Conservation (phyloP, 306 rosid genomes). For the Prunus salicina region DNA sequence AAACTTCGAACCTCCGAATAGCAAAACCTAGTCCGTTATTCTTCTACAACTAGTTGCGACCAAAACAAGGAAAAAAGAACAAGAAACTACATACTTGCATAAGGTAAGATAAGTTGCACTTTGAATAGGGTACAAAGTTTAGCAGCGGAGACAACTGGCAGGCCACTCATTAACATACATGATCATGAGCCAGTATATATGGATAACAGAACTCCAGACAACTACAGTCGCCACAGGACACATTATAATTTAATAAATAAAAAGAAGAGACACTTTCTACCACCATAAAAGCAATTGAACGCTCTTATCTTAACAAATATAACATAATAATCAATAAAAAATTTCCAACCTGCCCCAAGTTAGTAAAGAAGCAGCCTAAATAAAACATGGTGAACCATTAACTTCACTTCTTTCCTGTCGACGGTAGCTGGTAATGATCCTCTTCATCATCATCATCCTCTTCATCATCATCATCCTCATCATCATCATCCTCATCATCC, state of each 20-base stretch:
- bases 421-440: background rate
- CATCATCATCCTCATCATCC: background rate
- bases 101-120: too few species aligned
- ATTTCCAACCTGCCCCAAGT: background rate
- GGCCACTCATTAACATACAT: too few species aligned
- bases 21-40: too few species aligned
- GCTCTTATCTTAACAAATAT: background rate
- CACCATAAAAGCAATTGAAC: background rate
- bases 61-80: too few species aligned
- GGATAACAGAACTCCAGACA: background rate
- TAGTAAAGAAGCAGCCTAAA: background rate
- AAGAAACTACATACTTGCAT: too few species aligned
- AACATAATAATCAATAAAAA: background rate
- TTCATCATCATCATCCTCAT: background rate
- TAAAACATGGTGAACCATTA: background rate
- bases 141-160: too few species aligned
- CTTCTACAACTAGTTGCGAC: too few species aligned
- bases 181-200: too few species aligned
- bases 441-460: background rate
- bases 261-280: background rate
- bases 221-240: background rate
- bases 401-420: conserved; percentile 9
- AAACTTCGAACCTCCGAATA: too few species aligned
- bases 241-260: background rate
- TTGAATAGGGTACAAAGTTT: too few species aligned